Evolutionary conservation across 2,329 filamentous ascomycete genomes (phyloP), one percentile per base, ranked within the genome.

Genomic region (Blastomyces percursus): DNA sequence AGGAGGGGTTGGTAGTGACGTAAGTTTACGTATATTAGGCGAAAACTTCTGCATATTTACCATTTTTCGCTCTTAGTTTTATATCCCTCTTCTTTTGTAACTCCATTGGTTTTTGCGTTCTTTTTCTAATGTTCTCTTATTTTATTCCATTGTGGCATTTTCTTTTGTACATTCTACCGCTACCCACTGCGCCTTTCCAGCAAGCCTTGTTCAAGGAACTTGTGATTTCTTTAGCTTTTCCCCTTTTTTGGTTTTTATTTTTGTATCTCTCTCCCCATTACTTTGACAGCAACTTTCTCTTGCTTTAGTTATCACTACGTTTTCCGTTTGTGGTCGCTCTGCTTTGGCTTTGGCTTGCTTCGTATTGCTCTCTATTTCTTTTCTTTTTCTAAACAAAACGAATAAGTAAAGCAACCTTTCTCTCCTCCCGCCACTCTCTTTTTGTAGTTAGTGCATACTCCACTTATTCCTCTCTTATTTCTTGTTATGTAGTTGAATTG

Each of bases 81-180:
- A 14, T 38, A 40, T 40, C 40, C 14, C 3, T 54, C 16, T 35
- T 54, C 16, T 35, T 54, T 38, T 32, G 63, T 64, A 57, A 61
- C 66, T 67, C 66, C 60, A 66, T 64, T 66, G 63, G 68, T 69
- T 65, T 69, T 66, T 70, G 69, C 59, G 65, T 65, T 68, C 64
- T 67, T 70, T 64, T 69, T 65, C 67, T 64, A 66, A 66, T 67
- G 69, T 67, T 61, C 30, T n/a, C n/a, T n/a, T 30, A 32, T 55
- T 38, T 16, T 30, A 38, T 35, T 35, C 32, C 32, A 35, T 55
- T 55, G 16, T 44, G 51, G 32, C 19, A 8, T 52, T 55, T n/a
- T 32, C 19, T 32, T 54, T 54, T 54, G 27, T 54, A 50, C 48
- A 27, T 27, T 50, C 48, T 50, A 24, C 21, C n/a, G 16, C 46